phyloP scores from a whole-genome alignment of 495 filamentous ascomycete genomes.

The Pyrenula aspistea region DNA sequence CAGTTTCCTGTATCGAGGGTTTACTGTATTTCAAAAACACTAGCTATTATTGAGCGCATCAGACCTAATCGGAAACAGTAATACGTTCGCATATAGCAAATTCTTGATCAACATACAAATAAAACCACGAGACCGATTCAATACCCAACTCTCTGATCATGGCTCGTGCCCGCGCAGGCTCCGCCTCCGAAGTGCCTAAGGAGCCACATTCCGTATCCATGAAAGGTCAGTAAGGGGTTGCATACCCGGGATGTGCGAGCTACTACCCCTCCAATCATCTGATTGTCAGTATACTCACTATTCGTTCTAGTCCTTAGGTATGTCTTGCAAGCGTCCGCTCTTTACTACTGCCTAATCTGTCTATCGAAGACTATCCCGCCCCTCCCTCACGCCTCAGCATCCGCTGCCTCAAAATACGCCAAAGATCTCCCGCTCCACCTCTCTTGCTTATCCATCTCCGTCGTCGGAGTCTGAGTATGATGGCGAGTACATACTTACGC shows the following conservation, averaged over 20 bases:
- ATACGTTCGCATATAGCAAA: too few species aligned
- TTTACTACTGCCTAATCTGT: too few species aligned
- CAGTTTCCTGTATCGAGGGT: too few species aligned
- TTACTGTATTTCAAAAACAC: too few species aligned
- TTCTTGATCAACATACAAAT: too few species aligned
- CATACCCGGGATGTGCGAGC: too few species aligned
- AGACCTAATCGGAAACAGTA: too few species aligned
- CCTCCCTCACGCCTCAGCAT: slow-evolving; percentile 42
- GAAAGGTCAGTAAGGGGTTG: slow-evolving; percentile 46
- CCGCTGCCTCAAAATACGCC: slow-evolving; percentile 40
- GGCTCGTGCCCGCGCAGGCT: slow-evolving; percentile 32
- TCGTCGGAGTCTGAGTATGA: slow-evolving; percentile 13
- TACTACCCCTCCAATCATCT: too few species aligned
- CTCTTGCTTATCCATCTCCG: slow-evolving; percentile 39
- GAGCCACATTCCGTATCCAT: slow-evolving; percentile 77
- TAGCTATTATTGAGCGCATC: too few species aligned
- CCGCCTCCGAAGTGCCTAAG: slow-evolving; percentile 47
- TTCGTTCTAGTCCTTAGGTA: not conserved
- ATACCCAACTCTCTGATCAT: slow-evolving; percentile 17
- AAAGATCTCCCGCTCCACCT: slow-evolving; percentile 36
- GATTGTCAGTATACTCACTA: too few species aligned
- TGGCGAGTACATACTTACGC: slow-evolving; percentile 45
- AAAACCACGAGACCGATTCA: too few species aligned
- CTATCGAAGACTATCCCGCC: slow-evolving; percentile 37
- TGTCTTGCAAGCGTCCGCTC: not conserved